Base-by-base conservation (phyloP, 2,329 filamentous ascomycete genomes). In the Fusarium anguioides region DNA sequence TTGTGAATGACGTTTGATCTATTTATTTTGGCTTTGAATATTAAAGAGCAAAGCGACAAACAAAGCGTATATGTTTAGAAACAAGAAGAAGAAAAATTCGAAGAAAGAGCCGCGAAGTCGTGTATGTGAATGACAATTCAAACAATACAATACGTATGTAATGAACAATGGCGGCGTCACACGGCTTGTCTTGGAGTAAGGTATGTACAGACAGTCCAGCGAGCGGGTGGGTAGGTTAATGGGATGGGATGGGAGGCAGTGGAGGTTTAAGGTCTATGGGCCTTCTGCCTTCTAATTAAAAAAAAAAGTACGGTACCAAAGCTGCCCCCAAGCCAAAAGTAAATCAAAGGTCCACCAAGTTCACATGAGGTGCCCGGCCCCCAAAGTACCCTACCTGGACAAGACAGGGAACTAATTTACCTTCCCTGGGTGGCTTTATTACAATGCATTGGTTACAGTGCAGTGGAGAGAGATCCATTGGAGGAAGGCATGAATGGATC, bases 391-490 rank as follows among this genome's bases (percentile, higher is more conserved):
- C n/a, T n/a, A n/a, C n/a, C n/a, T n/a, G n/a, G n/a, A n/a, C 61
- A 42, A 21, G 60, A 68, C 62, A 63, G 60, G 65, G 54, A 63
- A 68, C 61, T 71, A 71, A 72, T 68, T 72, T 70, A 66, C 58
- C 44, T 69, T 63, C 48, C 56, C 66, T 59, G 61, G 44, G 61
- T 49, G 57, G 65, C 64, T 60, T 69, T 51, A 40, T 58, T 69
- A 59, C n/a, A n/a, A n/a, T 48, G 40, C 46, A 48, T 69, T 51
- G 54, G 41, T 33, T 68, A 54, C 58, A 69, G 68, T 27, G 54
- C 54, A 66, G 68, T 71, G 68, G 68, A 60, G 60, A 60, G 60
- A 59, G 52, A 29, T 39, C 31, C 31, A 33, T 33, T n/a, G 37
- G 57, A 53, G n/a, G n/a, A n/a, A 31, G 18, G 17, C 33, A 59